These are phyloP conservation scores for Nigrograna mackinnonii DNA, from an alignment of 2,329 filamentous ascomycete genomes.

Conservation along the genomic window DNA sequence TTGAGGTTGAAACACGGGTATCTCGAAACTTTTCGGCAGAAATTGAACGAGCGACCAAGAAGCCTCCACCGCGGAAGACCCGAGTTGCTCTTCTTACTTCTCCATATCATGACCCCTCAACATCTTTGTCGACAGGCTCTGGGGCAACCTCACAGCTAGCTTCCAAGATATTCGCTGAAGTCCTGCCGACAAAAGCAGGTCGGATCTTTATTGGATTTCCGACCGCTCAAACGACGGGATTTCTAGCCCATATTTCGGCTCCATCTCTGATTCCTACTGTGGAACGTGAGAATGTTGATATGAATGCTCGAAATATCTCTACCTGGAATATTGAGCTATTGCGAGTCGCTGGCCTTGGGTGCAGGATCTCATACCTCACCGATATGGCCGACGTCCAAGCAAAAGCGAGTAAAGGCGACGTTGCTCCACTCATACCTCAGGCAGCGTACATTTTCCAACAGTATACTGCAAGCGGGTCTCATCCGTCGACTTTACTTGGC, in stretches of 20 bases:
- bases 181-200: constrained; percentile 85
- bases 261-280: constrained; percentile 97
- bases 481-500: constrained; percentile 81
- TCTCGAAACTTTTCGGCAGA: constrained; percentile 75
- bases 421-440: constrained; percentile 72
- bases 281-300: constrained; percentile 92
- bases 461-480: constrained; percentile 87
- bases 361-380: constrained; percentile 82
- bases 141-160: constrained; percentile 58
- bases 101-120: constrained; percentile 79
- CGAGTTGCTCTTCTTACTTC: constrained; percentile 87
- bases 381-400: constrained; percentile 70
- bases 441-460: constrained; percentile 83
- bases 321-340: constrained; percentile 96
- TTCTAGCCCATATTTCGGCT: constrained; percentile 91
- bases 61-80: constrained; percentile 87
- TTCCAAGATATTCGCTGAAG: constrained; percentile 84
- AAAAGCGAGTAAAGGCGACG: constrained; percentile 58
- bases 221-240: constrained; percentile 93
- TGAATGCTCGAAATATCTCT: constrained; percentile 93
- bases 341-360: constrained; percentile 85
- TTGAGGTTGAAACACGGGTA: constrained; percentile 77
- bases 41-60: constrained; percentile 94
- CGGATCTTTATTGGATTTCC: constrained; percentile 97
- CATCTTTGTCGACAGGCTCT: constrained; percentile 61